Percentiles rank a stretch among this genome's conserved stretches.
Evolutionary conservation across 345 rosid genomes (phyloP).

Genomic region (Sisymbrium irio): DNA sequence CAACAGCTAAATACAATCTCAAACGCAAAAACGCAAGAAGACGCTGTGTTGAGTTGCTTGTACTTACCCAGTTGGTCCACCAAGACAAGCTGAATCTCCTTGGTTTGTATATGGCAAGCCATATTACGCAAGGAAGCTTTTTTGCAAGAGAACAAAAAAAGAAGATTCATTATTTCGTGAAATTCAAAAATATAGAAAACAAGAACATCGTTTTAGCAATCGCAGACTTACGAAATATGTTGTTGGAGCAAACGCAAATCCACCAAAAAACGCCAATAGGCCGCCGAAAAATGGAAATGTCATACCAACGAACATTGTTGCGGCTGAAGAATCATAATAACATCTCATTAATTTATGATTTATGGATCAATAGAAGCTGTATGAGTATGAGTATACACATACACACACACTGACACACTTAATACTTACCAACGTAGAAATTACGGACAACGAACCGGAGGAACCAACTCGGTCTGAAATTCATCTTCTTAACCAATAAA

Average conservation of each 20-base stretch:
- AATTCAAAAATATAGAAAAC: background rate
- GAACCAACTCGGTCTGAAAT: slow-evolving; percentile 38
- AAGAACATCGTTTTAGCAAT: background rate
- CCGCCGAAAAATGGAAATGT: slow-evolving; percentile 78
- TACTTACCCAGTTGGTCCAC: slow-evolving; percentile 65
- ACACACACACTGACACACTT: background rate
- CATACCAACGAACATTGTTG: slow-evolving; percentile 66
- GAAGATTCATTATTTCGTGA: background rate
- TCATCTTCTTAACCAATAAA: slow-evolving; percentile 48
- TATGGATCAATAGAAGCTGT: background rate
- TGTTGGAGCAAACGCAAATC: slow-evolving; percentile 84
- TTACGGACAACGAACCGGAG: slow-evolving; percentile 52
- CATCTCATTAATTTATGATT: background rate
- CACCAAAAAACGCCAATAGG: slow-evolving; percentile 65
- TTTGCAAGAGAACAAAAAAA: slow-evolving; percentile 6
- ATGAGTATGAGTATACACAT: background rate
- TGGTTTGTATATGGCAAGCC: slow-evolving; percentile 72
- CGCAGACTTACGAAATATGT: slow-evolving; percentile 60
- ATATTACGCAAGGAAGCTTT: slow-evolving; percentile 80
- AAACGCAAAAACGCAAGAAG: background rate
- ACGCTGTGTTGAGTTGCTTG: background rate
- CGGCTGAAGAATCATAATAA: slow-evolving; percentile 35
- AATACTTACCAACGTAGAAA: slow-evolving; percentile 49
- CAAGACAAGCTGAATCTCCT: slow-evolving; percentile 63
- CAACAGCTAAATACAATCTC: background rate